Evolutionary conservation across 1,139 yeast genomes (phyloP).

Genomic region (Protomyces lactucae-debilis): DNA sequence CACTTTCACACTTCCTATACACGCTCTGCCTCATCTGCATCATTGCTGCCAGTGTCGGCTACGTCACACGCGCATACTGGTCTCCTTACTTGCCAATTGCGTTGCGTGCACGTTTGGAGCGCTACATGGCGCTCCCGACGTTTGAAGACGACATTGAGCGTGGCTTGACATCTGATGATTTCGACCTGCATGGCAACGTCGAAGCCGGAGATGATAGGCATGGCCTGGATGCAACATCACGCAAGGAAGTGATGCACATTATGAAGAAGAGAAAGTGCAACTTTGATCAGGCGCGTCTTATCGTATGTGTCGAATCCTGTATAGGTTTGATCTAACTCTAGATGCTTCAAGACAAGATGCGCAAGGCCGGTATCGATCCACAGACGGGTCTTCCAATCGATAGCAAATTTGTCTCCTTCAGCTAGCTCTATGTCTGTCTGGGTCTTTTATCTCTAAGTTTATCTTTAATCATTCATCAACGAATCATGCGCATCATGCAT

Average conservation of each 20-base stretch:
- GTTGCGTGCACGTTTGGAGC: conserved; percentile 5
- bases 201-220: conserved; percentile 50
- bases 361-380: conserved; percentile 26
- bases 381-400: conserved; percentile 28
- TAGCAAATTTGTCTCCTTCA: conserved; percentile 35
- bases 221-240: conserved; percentile 58
- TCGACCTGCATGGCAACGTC: conserved; percentile 52
- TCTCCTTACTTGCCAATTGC: conserved; percentile 1
- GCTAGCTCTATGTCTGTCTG: background rate
- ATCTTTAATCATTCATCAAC: background rate
- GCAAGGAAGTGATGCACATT: conserved; percentile 48
- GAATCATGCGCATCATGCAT: background rate
- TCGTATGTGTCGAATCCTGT: conserved; percentile 27
- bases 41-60: conserved; percentile 4
- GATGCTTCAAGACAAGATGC: conserved; percentile 16
- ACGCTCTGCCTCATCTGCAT: background rate
- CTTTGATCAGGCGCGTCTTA: conserved; percentile 68
- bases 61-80: conserved; percentile 9
- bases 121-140: conserved; percentile 35
- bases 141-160: conserved; percentile 58
- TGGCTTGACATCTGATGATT: conserved; percentile 61
- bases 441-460: background rate
- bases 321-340: background rate
- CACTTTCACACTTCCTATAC: conserved; percentile 19
- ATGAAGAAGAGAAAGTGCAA: conserved; percentile 51